A percentile compares a stretch with the other conserved stretches of the same genome.
Conservation (phyloP, 1,139 yeast species). For the Yamadazyma dushanensis region DNA sequence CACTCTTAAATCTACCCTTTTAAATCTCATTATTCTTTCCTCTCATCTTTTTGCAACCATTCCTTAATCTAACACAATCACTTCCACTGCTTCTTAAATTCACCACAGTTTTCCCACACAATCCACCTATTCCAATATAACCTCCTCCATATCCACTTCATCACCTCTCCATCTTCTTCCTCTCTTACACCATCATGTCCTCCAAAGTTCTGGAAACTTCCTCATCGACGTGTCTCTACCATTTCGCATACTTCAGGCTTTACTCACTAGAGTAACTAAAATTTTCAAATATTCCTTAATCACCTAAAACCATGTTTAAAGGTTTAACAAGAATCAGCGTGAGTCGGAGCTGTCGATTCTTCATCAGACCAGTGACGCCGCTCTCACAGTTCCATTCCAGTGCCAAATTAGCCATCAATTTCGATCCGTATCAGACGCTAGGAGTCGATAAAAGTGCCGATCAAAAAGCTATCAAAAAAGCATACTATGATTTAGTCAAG, state of each 20-base stretch:
- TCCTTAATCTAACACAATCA: too few species aligned
- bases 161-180: too few species aligned
- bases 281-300: constrained; percentile 8
- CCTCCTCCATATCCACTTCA: too few species aligned
- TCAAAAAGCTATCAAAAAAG: constrained; percentile 85
- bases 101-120: too few species aligned
- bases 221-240: constrained; percentile 3
- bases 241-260: neutral
- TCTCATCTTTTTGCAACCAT: too few species aligned
- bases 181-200: too few species aligned
- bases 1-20: too few species aligned
- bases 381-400: constrained; percentile 28
- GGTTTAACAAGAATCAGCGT: constrained; percentile 5
- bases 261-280: constrained; percentile 4
- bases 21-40: too few species aligned
- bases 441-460: constrained; percentile 77
- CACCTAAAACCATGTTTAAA: constrained; percentile 7
- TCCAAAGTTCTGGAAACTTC: too few species aligned
- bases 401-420: constrained; percentile 24
- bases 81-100: too few species aligned
- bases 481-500: constrained; percentile 90
- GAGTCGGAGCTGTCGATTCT: constrained; percentile 3
- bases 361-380: neutral
- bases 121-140: too few species aligned
- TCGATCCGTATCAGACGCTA: constrained; percentile 81